Conservation (phyloP, 106 monocot genomes). For the Dendrobium huoshanense region DNA sequence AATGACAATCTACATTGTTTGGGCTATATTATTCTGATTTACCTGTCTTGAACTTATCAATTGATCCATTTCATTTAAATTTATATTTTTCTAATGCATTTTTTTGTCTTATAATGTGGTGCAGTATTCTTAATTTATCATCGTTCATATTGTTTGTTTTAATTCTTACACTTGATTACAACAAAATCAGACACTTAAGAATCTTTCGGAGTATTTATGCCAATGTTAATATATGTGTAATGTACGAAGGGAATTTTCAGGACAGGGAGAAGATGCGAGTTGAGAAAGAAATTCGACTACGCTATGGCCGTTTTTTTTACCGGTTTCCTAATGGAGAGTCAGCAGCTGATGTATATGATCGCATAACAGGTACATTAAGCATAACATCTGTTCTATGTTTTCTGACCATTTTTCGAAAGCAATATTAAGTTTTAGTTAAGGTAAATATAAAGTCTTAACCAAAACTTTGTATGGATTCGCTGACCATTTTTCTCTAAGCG, state of each 20-base stretch:
- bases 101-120: neutral
- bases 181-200: neutral
- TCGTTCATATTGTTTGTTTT: neutral
- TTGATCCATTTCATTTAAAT: neutral
- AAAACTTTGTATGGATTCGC: neutral
- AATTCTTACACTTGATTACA: neutral
- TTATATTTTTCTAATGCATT: neutral
- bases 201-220: neutral
- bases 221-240: neutral
- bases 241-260: constrained; percentile 75
- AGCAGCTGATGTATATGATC: constrained; percentile 94
- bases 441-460: too few species aligned
- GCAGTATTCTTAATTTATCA: neutral
- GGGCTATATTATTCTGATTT: neutral
- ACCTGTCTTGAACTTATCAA: neutral
- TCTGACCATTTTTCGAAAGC: neutral
- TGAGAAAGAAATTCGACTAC: constrained; percentile 67
- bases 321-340: constrained; percentile 98
- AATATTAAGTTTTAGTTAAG: too few species aligned
- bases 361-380: constrained; percentile 65
- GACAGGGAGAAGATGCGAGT: constrained; percentile 86
- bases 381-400: neutral
- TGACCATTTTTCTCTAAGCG: constrained; percentile 18
- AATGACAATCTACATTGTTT: neutral
- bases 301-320: constrained; percentile 96